These are phyloP conservation scores for Incumbomyces delicatus DNA, from an alignment of 2,329 filamentous ascomycete genomes.

Conservation along the genomic window DNA sequence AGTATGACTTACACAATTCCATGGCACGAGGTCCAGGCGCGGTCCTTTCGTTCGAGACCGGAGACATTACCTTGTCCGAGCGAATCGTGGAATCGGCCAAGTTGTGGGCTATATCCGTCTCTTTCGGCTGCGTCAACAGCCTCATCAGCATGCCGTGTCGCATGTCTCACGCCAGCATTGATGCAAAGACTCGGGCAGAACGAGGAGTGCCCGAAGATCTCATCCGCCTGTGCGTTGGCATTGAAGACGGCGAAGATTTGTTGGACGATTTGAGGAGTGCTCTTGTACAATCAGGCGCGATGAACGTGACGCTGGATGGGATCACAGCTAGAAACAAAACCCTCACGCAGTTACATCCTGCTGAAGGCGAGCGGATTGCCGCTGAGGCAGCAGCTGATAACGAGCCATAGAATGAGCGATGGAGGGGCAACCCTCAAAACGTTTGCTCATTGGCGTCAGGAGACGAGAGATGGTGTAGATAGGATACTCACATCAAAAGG, in stretches of 20 bases:
- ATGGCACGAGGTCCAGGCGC: conserved; percentile 92
- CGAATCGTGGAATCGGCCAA: conserved; percentile 88
- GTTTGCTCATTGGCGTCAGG: too few relatives aligned
- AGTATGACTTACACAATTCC: conserved; percentile 91
- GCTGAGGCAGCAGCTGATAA: conserved; percentile 17
- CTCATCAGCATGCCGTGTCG: conserved; percentile 98
- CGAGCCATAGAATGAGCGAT: conserved; percentile 12
- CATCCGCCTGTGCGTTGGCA: conserved; percentile 89
- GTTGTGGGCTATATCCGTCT: conserved; percentile 91
- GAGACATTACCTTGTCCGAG: conserved; percentile 71
- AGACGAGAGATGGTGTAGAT: too few relatives aligned
- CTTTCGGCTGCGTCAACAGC: conserved; percentile 96
- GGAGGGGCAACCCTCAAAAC: too few relatives aligned
- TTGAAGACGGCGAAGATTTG: conserved; percentile 84
- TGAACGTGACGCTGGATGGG: conserved; percentile 73
- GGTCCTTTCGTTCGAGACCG: conserved; percentile 92
- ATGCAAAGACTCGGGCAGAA: conserved; percentile 82
- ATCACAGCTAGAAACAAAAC: conserved; percentile 51
- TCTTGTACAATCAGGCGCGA: conserved; percentile 87
- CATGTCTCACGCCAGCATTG: conserved; percentile 98
- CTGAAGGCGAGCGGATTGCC: conserved; percentile 16
- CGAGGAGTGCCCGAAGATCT: conserved; percentile 93
- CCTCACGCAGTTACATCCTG: conserved; percentile 11
- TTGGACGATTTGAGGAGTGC: conserved; percentile 87
- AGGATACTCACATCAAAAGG: too few relatives aligned